A percentile compares a stretch with the other conserved stretches of the same genome.
phyloP scores from a whole-genome alignment of 352 stramenopile genomes.

The Pythium insidiosum region DNA sequence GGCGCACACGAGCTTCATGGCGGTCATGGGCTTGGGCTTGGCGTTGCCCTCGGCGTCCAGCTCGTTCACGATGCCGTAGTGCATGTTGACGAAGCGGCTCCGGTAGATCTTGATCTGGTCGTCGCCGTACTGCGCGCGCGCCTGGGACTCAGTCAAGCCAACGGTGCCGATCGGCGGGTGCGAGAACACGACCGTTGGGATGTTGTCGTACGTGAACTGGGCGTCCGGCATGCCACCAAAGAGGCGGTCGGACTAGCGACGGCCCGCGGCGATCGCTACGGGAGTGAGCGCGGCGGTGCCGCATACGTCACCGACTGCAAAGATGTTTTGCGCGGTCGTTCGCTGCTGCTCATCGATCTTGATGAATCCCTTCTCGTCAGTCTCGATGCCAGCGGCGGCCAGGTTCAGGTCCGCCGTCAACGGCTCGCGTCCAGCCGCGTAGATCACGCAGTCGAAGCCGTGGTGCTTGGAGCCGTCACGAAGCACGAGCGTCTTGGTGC shows the following conservation, averaged over 20 bases:
- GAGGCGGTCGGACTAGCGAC: constrained; percentile 77
- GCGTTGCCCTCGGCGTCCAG: constrained; percentile 31
- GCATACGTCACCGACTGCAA: constrained; percentile 72
- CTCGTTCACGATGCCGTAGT: constrained; percentile 89
- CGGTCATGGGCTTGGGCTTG: constrained; percentile 90
- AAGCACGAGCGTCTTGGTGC: constrained; percentile 48
- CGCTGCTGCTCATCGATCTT: constrained; percentile 82
- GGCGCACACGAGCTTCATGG: constrained; percentile 93
- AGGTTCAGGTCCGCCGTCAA: constrained; percentile 57
- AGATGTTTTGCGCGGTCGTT: constrained; percentile 80
- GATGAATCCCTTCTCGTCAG: constrained; percentile 64
- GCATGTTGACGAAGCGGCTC: constrained; percentile 93
- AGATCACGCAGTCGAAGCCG: constrained; percentile 82
- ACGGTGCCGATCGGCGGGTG: constrained; percentile 94
- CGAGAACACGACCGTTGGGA: constrained; percentile 95
- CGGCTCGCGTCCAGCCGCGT: constrained; percentile 63
- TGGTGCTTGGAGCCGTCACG: constrained; percentile 25
- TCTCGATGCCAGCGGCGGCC: constrained; percentile 53
- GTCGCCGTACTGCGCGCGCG: constrained; percentile 80
- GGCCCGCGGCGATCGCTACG: constrained; percentile 80
- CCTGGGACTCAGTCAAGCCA: constrained; percentile 89
- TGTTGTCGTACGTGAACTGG: constrained; percentile 84
- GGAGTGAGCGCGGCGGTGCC: constrained; percentile 69
- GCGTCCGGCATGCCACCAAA: constrained; percentile 63
- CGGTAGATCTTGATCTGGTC: constrained; percentile 92